These are phyloP conservation scores for Oryza brachyantha DNA, from an alignment of 176 grass and related monocot genomes.

Conservation along the genomic window DNA sequence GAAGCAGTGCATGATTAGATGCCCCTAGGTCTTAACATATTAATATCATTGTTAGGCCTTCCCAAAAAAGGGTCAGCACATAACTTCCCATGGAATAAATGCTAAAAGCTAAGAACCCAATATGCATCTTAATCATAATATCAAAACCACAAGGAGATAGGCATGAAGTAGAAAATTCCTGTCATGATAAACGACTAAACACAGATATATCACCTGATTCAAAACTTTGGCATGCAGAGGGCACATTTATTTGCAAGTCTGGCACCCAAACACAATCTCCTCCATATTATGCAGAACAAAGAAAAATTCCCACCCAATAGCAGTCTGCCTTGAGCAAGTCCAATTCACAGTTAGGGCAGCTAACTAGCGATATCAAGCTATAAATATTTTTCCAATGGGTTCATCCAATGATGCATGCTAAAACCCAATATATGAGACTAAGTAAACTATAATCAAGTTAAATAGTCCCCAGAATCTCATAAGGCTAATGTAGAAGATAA, in stretches of 20 bases:
- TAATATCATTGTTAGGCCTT: not conserved
- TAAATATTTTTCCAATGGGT: not conserved
- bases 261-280: not conserved
- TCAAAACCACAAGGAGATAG: too few relatives aligned
- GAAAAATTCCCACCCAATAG: not conserved
- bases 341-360: not conserved
- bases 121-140: constrained; percentile 8
- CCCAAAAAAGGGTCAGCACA: not conserved
- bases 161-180: too few relatives aligned
- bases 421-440: not conserved
- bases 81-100: not conserved
- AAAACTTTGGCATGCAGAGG: not conserved
- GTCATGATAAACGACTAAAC: constrained; percentile 10
- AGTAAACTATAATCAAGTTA: constrained; percentile 1
- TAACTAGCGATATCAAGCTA: not conserved
- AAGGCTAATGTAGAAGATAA: not conserved
- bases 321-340: not conserved
- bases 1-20: not conserved
- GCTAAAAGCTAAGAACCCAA: constrained; percentile 5
- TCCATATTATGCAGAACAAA: not conserved
- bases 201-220: not conserved
- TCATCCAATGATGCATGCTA: not conserved
- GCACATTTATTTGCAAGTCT: constrained; percentile 2
- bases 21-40: not conserved
- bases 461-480: not conserved